A percentile compares a stretch with the other conserved stretches of the same genome.
Evolutionary conservation across 495 filamentous ascomycete species (phyloP).

Genomic region (Achaetomiella virescens): DNA sequence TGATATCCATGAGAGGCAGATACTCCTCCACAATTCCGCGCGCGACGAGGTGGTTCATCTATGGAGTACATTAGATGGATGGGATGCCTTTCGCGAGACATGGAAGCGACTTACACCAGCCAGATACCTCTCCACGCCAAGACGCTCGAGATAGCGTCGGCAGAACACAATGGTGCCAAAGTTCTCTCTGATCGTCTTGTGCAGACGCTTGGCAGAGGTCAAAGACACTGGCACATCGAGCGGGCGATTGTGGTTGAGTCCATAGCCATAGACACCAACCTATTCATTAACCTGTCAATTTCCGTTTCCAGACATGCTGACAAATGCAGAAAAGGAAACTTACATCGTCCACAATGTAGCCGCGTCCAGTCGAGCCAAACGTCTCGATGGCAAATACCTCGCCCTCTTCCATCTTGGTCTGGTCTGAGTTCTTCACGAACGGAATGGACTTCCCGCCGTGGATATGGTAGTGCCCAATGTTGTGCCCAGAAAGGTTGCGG

Average conservation of each 20-base stretch:
- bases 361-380: conserved; percentile 74
- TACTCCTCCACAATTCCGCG: conserved; percentile 84
- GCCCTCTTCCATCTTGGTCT: conserved; percentile 90
- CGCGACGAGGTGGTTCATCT: conserved; percentile 85
- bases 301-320: background rate
- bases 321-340: background rate
- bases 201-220: conserved; percentile 70
- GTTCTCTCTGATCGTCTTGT: conserved; percentile 86
- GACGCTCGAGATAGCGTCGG: conserved; percentile 74
- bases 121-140: conserved; percentile 83
- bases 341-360: conserved; percentile 4
- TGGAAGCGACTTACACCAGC: conserved; percentile 55
- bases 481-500: conserved; percentile 82
- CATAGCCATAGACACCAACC: conserved; percentile 55
- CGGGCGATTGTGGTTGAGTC: conserved; percentile 68
- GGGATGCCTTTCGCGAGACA: background rate
- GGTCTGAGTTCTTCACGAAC: conserved; percentile 72
- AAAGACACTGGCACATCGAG: conserved; percentile 41
- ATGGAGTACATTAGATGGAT: background rate
- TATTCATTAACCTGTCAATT: background rate
- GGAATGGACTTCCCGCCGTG: conserved; percentile 85
- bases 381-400: conserved; percentile 92
- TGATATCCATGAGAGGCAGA: conserved; percentile 83
- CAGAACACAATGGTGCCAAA: conserved; percentile 86
- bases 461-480: conserved; percentile 77